Conservation (phyloP, 148 eudicot genomes). For the Diospyros lotus region DNA sequence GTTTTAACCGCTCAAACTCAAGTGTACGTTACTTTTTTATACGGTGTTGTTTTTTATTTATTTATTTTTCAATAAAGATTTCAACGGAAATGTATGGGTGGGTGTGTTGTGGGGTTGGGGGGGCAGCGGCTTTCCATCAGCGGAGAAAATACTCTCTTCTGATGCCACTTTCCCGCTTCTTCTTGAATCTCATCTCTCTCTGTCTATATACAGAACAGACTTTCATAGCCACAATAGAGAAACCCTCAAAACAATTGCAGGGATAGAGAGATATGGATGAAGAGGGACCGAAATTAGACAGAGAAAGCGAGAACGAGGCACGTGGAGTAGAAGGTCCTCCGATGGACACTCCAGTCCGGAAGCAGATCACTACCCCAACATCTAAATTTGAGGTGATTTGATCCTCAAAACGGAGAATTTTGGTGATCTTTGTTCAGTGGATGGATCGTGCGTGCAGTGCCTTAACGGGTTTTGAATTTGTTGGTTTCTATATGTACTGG, state of each 20-base stretch:
- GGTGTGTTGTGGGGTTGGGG: neutral
- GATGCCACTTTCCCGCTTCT: slow-evolving; percentile 18
- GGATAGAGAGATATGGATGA: slow-evolving; percentile 7
- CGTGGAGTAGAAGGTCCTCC: slow-evolving; percentile 10
- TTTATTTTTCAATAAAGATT: too few species aligned
- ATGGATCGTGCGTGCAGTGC: too few species aligned
- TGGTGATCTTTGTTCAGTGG: neutral
- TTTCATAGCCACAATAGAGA: neutral
- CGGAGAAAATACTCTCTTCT: slow-evolving; percentile 4
- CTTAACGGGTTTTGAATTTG: too few species aligned
- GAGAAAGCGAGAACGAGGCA: slow-evolving; percentile 5
- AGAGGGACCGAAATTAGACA: neutral
- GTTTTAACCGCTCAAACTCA: too few species aligned
- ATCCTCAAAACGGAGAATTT: neutral
- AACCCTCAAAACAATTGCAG: neutral
- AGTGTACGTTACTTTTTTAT: too few species aligned
- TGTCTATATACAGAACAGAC: neutral
- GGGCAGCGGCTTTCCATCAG: neutral
- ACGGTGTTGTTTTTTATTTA: too few species aligned
- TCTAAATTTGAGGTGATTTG: slow-evolving; percentile 18
- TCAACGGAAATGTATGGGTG: too few species aligned
- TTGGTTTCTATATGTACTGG: too few species aligned
- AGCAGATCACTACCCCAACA: slow-evolving; percentile 8
- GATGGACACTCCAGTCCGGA: slow-evolving; percentile 19
- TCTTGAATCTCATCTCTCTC: slow-evolving; percentile 9